Base-by-base conservation (phyloP, 768 basidiomycete genomes). In the Lentinula lateritia region DNA sequence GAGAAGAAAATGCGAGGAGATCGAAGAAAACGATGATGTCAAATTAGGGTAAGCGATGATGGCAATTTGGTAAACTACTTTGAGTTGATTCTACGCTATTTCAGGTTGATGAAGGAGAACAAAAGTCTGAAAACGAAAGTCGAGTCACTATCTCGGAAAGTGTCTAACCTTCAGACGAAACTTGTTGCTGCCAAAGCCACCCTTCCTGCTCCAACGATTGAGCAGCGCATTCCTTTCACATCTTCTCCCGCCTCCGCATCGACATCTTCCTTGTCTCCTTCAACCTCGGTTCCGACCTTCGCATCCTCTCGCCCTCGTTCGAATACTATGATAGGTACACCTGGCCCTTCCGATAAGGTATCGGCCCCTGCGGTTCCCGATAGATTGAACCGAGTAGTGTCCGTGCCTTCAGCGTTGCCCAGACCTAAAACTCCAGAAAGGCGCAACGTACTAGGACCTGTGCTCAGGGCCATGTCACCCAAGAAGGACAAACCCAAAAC, bases 1-100 rank as follows among this genome's bases (percentile, higher is more conserved):
- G 48, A 79, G 79, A 61, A 76, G 73, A 46, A 93, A 92, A 71
- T 89, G 87, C 62, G 71, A 78, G 13, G 91, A 93, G 73, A 90
- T 93, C 60, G 91, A 93, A 68, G 89, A 88, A 66, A 90, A 93
- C 60, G 91, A 93, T 66, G 92, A 93, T 68, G 83, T 83, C 39
- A 83, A 86, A 56, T 83, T 93, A 62, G 88, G 88, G 91, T 93
- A 73, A 66, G 88, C 78, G 15, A 36, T 16, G 63, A 64, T 32
- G 48, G n/a, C 8, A 23, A 16, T 20, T 63, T 32, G 18, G 13
- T 45, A n/a, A 35, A 35, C 60, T 15, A 16, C 60, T 54, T 36
- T 15, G 43, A 53, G 55, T 53, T 66, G 32, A 57, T 46, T 39
- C 43, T 38, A 52, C 52, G 28, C 65, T 57, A 63, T 61, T 15